Conservation (phyloP, 2,329 filamentous ascomycete genomes). For the Pseudocercospora fuligena region DNA sequence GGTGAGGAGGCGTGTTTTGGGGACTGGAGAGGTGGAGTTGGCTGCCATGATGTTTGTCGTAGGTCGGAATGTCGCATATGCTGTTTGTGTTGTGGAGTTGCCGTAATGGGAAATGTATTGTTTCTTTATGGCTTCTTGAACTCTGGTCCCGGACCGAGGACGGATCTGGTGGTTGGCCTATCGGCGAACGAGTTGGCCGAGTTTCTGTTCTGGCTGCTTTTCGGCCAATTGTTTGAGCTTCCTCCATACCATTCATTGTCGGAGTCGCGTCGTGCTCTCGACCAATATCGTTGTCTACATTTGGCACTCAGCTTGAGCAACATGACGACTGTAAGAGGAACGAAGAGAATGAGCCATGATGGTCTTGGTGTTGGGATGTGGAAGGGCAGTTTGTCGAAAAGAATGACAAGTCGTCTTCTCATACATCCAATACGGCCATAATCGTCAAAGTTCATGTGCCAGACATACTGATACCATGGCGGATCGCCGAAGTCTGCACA, state of each 20-base stretch:
- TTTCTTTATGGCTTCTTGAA: no score
- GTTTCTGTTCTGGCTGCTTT: no score
- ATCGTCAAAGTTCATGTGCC: constrained; percentile 22
- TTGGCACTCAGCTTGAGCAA: not conserved
- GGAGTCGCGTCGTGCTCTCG: no score
- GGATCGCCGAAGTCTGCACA: constrained; percentile 25
- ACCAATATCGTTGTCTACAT: not conserved
- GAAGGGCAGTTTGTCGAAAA: not conserved
- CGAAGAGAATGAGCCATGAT: not conserved
- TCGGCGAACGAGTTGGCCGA: no score
- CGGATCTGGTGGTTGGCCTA: no score
- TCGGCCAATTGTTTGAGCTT: no score
- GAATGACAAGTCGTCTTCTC: constrained; percentile 13
- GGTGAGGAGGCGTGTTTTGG: constrained; percentile 20
- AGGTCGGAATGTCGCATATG: no score
- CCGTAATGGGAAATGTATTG: no score
- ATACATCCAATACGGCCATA: constrained; percentile 21
- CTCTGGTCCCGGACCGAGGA: no score
- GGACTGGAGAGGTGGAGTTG: not conserved
- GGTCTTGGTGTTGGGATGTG: not conserved
- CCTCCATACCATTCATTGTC: no score
- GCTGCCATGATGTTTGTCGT: not conserved
- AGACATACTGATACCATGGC: constrained; percentile 24
- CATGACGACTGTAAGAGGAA: not conserved
- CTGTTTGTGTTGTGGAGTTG: no score